Evolutionary conservation across 805 yeast genomes (phyloP).

Genomic region (Sugiyamaella floridensis): DNA sequence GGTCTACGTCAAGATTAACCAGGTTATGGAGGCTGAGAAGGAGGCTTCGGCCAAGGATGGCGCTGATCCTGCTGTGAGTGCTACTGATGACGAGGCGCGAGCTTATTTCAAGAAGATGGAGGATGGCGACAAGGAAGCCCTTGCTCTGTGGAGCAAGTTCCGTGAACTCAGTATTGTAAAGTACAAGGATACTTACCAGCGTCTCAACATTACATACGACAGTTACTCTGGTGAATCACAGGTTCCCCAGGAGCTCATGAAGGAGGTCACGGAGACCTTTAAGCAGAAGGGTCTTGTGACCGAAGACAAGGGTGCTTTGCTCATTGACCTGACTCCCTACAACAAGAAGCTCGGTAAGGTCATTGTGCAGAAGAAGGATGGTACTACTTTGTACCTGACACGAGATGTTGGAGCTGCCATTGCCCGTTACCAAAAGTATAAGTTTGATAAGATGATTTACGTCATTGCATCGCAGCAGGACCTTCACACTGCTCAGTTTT

Average conservation of each 20-base stretch:
- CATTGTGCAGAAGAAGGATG: constrained; percentile 88
- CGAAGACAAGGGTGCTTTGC: constrained; percentile 85
- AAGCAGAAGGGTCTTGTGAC: constrained; percentile 63
- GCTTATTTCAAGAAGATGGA: constrained; percentile 86
- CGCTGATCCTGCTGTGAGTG: constrained; percentile 25
- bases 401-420: constrained; percentile 97
- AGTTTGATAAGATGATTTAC: constrained; percentile 93
- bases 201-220: constrained; percentile 85
- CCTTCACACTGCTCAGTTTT: constrained; percentile 86
- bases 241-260: constrained; percentile 69
- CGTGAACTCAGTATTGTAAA: constrained; percentile 84
- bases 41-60: constrained; percentile 34
- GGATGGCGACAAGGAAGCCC: constrained; percentile 79
- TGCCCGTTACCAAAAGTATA: constrained; percentile 73
- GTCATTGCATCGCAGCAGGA: constrained; percentile 97
- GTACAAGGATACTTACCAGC: constrained; percentile 81
- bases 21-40: constrained; percentile 61
- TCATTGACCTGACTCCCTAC: constrained; percentile 76
- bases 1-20: constrained; percentile 82
- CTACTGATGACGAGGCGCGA: constrained; percentile 77
- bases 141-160: constrained; percentile 75
- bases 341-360: constrained; percentile 91
- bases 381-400: constrained; percentile 87
- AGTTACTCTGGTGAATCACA: constrained; percentile 94
- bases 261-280: constrained; percentile 54